Evolutionary conservation across 768 basidiomycete species (phyloP), one percentile per base, ranked within the genome.

Genomic region (Clitopilus passeckerianus): DNA sequence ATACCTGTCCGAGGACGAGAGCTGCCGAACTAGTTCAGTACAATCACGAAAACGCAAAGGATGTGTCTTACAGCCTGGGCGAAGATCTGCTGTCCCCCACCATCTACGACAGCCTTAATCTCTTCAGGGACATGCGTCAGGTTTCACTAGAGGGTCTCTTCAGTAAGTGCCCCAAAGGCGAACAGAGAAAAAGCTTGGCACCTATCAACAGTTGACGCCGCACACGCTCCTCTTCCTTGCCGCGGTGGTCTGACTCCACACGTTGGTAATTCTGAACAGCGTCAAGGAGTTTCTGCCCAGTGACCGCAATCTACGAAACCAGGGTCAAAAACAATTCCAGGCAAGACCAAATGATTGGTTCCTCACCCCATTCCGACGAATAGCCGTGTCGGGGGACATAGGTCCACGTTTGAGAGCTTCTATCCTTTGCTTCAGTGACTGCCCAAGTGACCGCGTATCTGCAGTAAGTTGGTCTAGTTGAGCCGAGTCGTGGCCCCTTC

Each of bases 111-210:
- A 34, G 86, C 84, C 59, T 82, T 76, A 34, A 96, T 77, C 68
- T 96, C 93, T 60, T 93, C 87, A 10, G n/a, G 83, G 82, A 27
- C 91, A 86, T 18, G 94, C 94, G 65, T 93, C 85, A 1, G 92
- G 91, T 71, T 95, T 95, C 52, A 93, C 93, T 91, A 60, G 27
- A 30, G 27, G 27, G 27, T 2, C 54, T 34, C 10, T 50, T 18
- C 46, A 20, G 20, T 41, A n/a, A 41, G 10, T 2, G 3, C 5
- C 53, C 57, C 14, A 27, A 6, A 18, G 34, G 12, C 53, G 53
- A 53, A 20, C 27, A 33, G 44, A 44, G 12, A 27, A 35, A 15
- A 43, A n/a, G 24, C 6, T 27, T 14, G 24, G 27, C 14, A 87
- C 89, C 90, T 58, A 94, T 93, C 68, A 81, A 86, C 69, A 90